Base-by-base conservation (phyloP, 768 basidiomycete species). In the Russula olivacea region DNA sequence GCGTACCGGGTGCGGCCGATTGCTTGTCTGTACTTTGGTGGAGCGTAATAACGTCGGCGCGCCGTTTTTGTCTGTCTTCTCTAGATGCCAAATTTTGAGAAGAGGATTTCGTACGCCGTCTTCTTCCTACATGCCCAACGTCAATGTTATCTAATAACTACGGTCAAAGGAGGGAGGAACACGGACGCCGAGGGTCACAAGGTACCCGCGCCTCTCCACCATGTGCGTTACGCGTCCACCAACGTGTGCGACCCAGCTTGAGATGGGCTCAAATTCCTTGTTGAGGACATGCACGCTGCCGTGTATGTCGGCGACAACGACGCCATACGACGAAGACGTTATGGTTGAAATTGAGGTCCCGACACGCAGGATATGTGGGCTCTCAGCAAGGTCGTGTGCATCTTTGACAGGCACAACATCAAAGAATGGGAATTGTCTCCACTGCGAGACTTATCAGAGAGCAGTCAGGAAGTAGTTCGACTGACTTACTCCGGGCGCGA, bases 361-460 rank as follows among this genome's bases (percentile, higher is more conserved):
- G 60, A 77, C 79, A 81, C 88, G 61, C 80, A 96, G 85, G 25
- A 93, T 80, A 58, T 91, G 87, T 0, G 93, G 93, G 0, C 86
- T 74, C 61, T 81, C 83, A 2, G 83, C 81, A 15, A 91, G 77
- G 71, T 96, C 89, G 69, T 94, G 84, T 2, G 80, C 77, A 69
- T 93, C 92, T 72, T 86, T 91, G 65, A 94, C 85, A 12, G 84
- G 81, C 4, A 83, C 80, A 14, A 81, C 78, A 66, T 93, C 86
- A 71, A 97, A 98, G 83, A 97, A 97, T 3, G 85, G 79, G 76
- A 96, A 96, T 71, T 93, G 90, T 55, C 89, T 82, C 85, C 89
- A 92, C 91, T 95, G 38, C 21, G 8, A 30, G 25, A 8, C 15
- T n/a, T 19, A 28, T 57, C 49, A 65, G 64, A 63, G 21, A 25